Evolutionary conservation across 2,329 filamentous ascomycete genomes (phyloP).

Genomic region (Fusarium keratoplasticum): DNA sequence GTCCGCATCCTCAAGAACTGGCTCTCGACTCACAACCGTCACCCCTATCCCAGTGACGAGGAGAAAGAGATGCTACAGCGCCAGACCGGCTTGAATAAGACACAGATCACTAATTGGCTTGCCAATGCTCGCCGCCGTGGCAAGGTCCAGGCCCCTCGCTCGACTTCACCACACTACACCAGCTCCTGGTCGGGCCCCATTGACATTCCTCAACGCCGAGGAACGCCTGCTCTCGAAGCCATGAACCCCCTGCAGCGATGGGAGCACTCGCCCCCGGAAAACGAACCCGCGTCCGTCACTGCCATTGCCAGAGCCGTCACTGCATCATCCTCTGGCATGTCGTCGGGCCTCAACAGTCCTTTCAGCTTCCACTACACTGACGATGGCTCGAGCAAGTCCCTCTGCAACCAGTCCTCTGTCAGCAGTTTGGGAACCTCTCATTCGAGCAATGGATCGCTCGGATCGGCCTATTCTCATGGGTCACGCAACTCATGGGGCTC

Average conservation of each 20-base stretch:
- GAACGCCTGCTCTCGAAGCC: slow-evolving; percentile 64
- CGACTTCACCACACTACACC: slow-evolving; percentile 75
- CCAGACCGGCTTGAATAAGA: slow-evolving; percentile 83
- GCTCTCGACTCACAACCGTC: slow-evolving; percentile 81
- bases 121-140: slow-evolving; percentile 87
- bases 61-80: slow-evolving; percentile 84
- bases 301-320: slow-evolving; percentile 69
- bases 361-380: slow-evolving; percentile 69
- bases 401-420: slow-evolving; percentile 69
- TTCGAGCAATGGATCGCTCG: slow-evolving; percentile 68
- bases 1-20: slow-evolving; percentile 86
- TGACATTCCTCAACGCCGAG: slow-evolving; percentile 75
- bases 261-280: slow-evolving; percentile 68
- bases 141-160: slow-evolving; percentile 77
- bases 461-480: slow-evolving; percentile 68
- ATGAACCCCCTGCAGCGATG: slow-evolving; percentile 71
- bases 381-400: slow-evolving; percentile 68
- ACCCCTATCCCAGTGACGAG: slow-evolving; percentile 89
- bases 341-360: slow-evolving; percentile 68
- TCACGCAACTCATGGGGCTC: slow-evolving; percentile 69
- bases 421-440: slow-evolving; percentile 72
- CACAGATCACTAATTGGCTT: slow-evolving; percentile 91
- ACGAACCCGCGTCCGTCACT: slow-evolving; percentile 70
- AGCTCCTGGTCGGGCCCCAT: slow-evolving; percentile 72
- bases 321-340: slow-evolving; percentile 62